A percentile compares a stretch with the other conserved stretches of the same genome.
phyloP scores from a whole-genome alignment of 2,329 filamentous ascomycete species.

The Clonostachys rosea region DNA sequence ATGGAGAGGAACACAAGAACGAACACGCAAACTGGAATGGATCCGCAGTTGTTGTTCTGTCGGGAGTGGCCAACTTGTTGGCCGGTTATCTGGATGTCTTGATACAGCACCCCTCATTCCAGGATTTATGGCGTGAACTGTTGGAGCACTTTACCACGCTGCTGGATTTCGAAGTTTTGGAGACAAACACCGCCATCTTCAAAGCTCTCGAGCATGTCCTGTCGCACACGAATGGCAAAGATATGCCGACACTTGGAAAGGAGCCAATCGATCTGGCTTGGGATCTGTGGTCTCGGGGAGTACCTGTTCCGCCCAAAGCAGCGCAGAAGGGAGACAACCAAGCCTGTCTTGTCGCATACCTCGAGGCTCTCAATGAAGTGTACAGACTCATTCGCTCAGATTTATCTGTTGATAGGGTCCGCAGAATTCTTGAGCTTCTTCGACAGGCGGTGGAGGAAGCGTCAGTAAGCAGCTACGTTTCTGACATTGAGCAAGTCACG shows the following conservation, averaged over 20 bases:
- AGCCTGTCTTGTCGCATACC: conserved; percentile 79
- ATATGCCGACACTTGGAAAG: conserved; percentile 37
- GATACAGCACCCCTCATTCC: conserved; percentile 60
- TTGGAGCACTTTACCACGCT: conserved; percentile 63
- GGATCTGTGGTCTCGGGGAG: conserved; percentile 64
- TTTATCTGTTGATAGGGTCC: conserved; percentile 57
- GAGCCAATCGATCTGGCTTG: conserved; percentile 58
- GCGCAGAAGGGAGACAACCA: conserved; percentile 61
- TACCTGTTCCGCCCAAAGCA: conserved; percentile 55
- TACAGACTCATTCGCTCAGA: conserved; percentile 68
- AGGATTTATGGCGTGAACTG: conserved; percentile 70
- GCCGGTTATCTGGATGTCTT: conserved; percentile 74
- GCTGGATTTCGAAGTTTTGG: conserved; percentile 58
- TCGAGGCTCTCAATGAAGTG: conserved; percentile 69
- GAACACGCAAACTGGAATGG: conserved; percentile 62
- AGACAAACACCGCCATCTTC: conserved; percentile 68
- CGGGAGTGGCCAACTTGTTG: conserved; percentile 68
- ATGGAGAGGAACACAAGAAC: conserved; percentile 30
- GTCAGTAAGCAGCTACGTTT: conserved; percentile 61
- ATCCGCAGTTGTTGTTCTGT: conserved; percentile 70
- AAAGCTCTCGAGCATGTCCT: conserved; percentile 63
- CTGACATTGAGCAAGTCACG: conserved; percentile 70
- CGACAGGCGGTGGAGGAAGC: conserved; percentile 68
- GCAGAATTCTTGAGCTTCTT: conserved; percentile 67
- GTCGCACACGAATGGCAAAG: conserved; percentile 38